Evolutionary conservation across 2,329 filamentous ascomycete genomes (phyloP).

Genomic region (Pyricularia grisea): DNA sequence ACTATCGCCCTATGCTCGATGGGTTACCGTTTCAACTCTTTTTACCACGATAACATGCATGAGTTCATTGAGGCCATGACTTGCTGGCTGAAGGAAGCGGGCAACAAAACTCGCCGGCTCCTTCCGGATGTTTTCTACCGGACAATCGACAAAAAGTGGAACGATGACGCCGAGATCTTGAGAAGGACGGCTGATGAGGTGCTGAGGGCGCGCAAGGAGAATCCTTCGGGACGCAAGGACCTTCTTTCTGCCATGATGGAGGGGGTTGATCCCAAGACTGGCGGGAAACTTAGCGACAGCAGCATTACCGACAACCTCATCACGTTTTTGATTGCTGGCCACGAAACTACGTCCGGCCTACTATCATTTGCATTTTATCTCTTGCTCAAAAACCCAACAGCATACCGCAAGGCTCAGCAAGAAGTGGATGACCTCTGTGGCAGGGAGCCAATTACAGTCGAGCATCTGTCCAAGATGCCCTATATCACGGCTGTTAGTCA

Average conservation of each 20-base stretch:
- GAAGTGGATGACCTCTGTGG: conserved; percentile 61
- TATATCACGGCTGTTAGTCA: conserved; percentile 50
- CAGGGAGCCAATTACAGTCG: conserved; percentile 42
- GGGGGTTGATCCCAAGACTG: conserved; percentile 57
- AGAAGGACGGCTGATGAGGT: conserved; percentile 49
- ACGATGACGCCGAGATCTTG: conserved; percentile 49
- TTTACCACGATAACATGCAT: conserved; percentile 50
- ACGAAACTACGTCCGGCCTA: conserved; percentile 62
- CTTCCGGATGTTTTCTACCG: conserved; percentile 27
- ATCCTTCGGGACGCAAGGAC: conserved; percentile 52
- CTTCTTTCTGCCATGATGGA: conserved; percentile 61
- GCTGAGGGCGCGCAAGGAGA: conserved; percentile 44
- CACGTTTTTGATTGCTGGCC: conserved; percentile 62
- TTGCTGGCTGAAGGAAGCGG: neutral
- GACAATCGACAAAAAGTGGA: neutral
- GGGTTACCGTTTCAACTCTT: conserved; percentile 52
- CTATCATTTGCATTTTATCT: conserved; percentile 58
- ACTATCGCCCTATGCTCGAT: conserved; percentile 51
- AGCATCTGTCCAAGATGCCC: conserved; percentile 53
- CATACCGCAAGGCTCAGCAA: conserved; percentile 50
- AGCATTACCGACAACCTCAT: conserved; percentile 62
- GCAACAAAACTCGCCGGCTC: conserved; percentile 30
- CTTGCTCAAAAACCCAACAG: conserved; percentile 52
- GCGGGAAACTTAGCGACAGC: conserved; percentile 51
- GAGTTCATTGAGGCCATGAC: conserved; percentile 61